Conservation (phyloP, 768 basidiomycete genomes). For the Lentinus tigrinus region DNA sequence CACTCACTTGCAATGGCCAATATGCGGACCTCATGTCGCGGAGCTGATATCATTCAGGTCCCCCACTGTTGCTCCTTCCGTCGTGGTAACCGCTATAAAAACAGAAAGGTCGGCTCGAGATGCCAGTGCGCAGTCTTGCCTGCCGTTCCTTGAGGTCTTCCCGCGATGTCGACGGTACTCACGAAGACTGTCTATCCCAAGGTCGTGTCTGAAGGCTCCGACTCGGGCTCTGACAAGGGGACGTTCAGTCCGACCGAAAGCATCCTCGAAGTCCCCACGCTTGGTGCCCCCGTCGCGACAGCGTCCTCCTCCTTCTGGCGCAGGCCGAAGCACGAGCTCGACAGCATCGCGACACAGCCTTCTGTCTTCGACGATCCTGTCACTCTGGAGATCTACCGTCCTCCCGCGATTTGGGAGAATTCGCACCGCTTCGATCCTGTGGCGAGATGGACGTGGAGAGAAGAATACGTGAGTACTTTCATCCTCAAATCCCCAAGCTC, state of each 20-base stretch:
- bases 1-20: constrained; percentile 17
- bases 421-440: constrained; percentile 60
- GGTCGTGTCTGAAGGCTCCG: constrained; percentile 4
- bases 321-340: constrained; percentile 37
- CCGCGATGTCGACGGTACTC: constrained; percentile 20
- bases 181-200: constrained; percentile 7
- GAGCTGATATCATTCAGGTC: constrained; percentile 18
- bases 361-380: constrained; percentile 62
- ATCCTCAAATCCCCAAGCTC: not conserved
- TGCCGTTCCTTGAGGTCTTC: not conserved
- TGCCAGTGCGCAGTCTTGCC: constrained; percentile 5
- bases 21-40: constrained; percentile 13
- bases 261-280: constrained; percentile 15
- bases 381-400: constrained; percentile 49
- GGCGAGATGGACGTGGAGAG: constrained; percentile 71
- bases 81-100: constrained; percentile 5
- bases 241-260: constrained; percentile 18
- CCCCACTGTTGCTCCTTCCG: not conserved
- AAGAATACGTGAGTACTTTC: constrained; percentile 48
- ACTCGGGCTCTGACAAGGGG: constrained; percentile 16
- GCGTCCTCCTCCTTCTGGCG: constrained; percentile 31
- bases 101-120: not conserved
- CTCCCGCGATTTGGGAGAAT: constrained; percentile 57
- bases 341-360: constrained; percentile 57
- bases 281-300: constrained; percentile 28